phyloP scores from a whole-genome alignment of 2,329 filamentous ascomycete species.

The Cladosporium colombiae region DNA sequence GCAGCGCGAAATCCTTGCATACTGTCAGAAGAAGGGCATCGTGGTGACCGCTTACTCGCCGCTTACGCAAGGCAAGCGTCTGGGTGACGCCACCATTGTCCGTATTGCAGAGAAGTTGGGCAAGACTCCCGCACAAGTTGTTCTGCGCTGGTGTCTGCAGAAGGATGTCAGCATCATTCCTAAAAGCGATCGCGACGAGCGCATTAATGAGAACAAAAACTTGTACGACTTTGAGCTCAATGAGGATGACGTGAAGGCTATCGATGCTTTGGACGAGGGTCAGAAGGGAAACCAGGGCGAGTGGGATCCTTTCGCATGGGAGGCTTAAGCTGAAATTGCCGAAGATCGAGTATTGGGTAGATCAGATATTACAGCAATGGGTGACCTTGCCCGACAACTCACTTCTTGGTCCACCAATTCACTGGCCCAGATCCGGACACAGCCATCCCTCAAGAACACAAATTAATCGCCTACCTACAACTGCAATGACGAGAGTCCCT shows the following conservation, averaged over 20 bases:
- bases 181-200: conserved; percentile 41
- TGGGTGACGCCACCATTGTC: conserved; percentile 64
- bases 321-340: not conserved
- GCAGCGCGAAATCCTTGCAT: conserved; percentile 70
- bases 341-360: not conserved
- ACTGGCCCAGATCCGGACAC: not conserved
- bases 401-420: not conserved
- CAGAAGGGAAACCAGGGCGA: conserved; percentile 23
- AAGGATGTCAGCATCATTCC: conserved; percentile 61
- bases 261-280: conserved; percentile 38
- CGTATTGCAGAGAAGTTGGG: conserved; percentile 67
- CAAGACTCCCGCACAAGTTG: conserved; percentile 70
- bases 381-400: not conserved
- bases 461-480: not conserved
- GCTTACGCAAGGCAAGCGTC: conserved; percentile 62
- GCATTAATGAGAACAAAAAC: conserved; percentile 40
- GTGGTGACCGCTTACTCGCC: conserved; percentile 69
- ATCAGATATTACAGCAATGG: not conserved
- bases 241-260: conserved; percentile 37
- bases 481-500: not conserved
- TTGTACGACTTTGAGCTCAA: conserved; percentile 41
- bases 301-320: conserved; percentile 26
- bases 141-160: conserved; percentile 78
- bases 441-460: not conserved
- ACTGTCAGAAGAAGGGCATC: conserved; percentile 68